Percentiles rank a stretch among this genome's conserved stretches.
Conservation (phyloP, 2,329 filamentous ascomycete genomes). For the Talaromyces sp. region DNA sequence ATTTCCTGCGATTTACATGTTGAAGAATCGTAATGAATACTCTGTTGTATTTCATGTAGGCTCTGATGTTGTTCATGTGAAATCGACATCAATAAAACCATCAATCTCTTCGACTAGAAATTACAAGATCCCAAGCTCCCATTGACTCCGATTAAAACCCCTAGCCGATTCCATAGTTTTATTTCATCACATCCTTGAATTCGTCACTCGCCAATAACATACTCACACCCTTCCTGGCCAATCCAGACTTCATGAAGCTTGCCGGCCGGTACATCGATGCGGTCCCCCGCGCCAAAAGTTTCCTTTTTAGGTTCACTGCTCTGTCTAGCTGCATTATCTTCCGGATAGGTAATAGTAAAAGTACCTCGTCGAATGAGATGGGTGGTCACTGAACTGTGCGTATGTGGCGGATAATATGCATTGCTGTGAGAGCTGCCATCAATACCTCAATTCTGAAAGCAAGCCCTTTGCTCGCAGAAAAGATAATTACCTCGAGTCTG, state of each 20-base stretch:
- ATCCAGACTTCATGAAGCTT: constrained; percentile 59
- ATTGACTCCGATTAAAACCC: too few species aligned
- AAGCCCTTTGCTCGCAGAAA: not conserved
- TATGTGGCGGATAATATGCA: constrained; percentile 56
- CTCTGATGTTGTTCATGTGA: not conserved
- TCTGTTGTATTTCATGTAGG: not conserved
- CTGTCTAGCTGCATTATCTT: constrained; percentile 36
- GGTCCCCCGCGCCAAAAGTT: constrained; percentile 50
- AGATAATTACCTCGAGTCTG: constrained; percentile 48
- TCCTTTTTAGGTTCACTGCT: constrained; percentile 39
- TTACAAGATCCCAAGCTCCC: not conserved
- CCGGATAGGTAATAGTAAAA: constrained; percentile 55
- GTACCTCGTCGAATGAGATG: constrained; percentile 54
- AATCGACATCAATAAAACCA: not conserved
- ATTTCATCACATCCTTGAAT: not conserved
- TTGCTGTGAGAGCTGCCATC: constrained; percentile 37
- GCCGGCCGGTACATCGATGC: constrained; percentile 54
- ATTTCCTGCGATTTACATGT: not conserved
- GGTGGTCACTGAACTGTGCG: constrained; percentile 52
- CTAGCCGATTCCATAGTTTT: not conserved
- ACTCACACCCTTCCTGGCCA: constrained; percentile 54
- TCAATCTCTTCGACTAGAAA: not conserved
- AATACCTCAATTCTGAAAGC: not conserved
- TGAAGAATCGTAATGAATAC: not conserved
- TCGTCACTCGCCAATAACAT: constrained; percentile 53